Percentiles rank a stretch among this genome's conserved stretches.
Evolutionary conservation across 2,329 filamentous ascomycete species (phyloP).

Genomic region (Ilyonectria destructans): DNA sequence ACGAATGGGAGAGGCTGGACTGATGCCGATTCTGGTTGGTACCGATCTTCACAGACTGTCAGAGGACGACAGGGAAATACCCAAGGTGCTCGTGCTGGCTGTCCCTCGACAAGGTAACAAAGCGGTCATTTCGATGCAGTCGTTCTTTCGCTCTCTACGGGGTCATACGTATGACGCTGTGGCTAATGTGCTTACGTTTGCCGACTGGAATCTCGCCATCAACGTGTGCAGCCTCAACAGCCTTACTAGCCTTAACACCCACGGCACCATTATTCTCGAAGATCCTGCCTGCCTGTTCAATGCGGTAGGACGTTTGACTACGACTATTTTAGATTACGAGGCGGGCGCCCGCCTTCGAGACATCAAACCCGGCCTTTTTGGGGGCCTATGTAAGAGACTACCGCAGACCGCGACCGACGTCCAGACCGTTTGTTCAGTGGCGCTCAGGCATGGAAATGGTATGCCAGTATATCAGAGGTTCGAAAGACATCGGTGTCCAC

Average conservation of each 20-base stretch:
- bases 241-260: too few relatives aligned
- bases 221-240: neutral
- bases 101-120: neutral
- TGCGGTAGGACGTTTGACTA: neutral
- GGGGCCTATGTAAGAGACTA: neutral
- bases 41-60: neutral
- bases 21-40: neutral
- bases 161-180: neutral
- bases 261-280: neutral
- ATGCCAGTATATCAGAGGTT: neutral
- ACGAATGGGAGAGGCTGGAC: neutral
- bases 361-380: conserved; percentile 1
- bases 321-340: neutral
- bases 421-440: neutral
- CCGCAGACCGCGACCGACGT: neutral
- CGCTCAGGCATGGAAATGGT: neutral
- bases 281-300: neutral
- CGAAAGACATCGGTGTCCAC: neutral
- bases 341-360: neutral
- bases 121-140: neutral
- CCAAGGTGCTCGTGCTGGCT: neutral
- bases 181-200: neutral
- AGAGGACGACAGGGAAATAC: neutral
- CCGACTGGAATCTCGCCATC: neutral
- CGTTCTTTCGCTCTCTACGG: neutral